Base-by-base conservation (phyloP, 2,329 filamentous ascomycete genomes). In the Zymoseptoria crescenta region DNA sequence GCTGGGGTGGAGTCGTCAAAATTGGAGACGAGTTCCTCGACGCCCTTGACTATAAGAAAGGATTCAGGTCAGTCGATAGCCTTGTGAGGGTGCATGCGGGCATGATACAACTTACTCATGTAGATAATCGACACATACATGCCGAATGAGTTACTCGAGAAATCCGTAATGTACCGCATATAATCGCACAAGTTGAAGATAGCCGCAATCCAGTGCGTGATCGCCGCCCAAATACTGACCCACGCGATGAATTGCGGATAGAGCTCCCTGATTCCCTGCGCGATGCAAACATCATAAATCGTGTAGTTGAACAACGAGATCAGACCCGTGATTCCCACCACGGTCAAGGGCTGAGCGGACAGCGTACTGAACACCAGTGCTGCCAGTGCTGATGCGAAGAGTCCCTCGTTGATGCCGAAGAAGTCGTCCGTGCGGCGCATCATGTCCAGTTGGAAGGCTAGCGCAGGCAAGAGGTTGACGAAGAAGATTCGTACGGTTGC, bases 361-460 rank as follows among this genome's bases (percentile, higher is more conserved):
- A 83, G 65, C 5, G 79, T 65, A 64, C 78, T 82, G 68, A 83
- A 83, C 1, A 83, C 76, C 64, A 82, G 76, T 2, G 80, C 80
- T 1, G 79, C 80, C n/a, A 83, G 68, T 2, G 79, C 81, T 0
- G 80, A 82, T 1, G 80, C 75, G 64, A 83, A 80, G 1, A 83
- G 73, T 0, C 76, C 79, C 66, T 83, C 80, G 59, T 83, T 84
- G 66, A 84, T 75, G 41, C 82, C 82, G 62, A 78, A 83, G 56
- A 59, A 69, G 19, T 76, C 74, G 24, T 76, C 78, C 0, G 82
- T 84, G 16, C 79, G 75, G 6, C 81, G 76, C 57, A 79, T 77
- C 80, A 84, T 84, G 67, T 85, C 82, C 19, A 84, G 72, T 2
- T 79, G 79, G 63, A 82, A 85, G 1, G 82, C 82, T 3, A 85